Percentiles rank a stretch among this genome's conserved stretches.
phyloP scores from a whole-genome alignment of 768 basidiomycete genomes.

The Lyophyllum shimeji region DNA sequence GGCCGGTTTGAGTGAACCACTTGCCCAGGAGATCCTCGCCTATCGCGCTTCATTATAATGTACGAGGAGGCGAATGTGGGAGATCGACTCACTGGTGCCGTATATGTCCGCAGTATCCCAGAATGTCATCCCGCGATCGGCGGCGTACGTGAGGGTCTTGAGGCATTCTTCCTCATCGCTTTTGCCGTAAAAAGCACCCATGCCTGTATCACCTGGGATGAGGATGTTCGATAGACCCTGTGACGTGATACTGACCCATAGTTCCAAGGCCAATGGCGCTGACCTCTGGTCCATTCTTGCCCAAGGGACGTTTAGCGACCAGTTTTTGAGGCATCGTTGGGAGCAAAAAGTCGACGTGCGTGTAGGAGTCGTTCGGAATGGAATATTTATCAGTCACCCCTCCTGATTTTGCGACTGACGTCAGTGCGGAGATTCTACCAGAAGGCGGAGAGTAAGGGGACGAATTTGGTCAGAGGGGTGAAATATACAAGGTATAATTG shows the following conservation, averaged over 20 bases:
- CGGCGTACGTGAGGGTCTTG: slow-evolving; percentile 20
- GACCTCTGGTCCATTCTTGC: slow-evolving; percentile 23
- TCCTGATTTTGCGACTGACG: too few species aligned
- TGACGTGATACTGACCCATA: slow-evolving; percentile 15
- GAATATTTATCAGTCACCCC: neutral
- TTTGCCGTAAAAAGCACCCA: slow-evolving; percentile 23
- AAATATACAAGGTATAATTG: too few species aligned
- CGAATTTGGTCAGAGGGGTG: too few species aligned
- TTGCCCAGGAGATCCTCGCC: neutral
- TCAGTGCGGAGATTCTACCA: too few species aligned
- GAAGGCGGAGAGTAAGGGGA: too few species aligned
- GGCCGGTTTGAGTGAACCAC: neutral
- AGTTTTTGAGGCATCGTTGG: neutral
- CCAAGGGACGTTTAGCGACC: slow-evolving; percentile 20
- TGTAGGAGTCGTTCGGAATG: neutral
- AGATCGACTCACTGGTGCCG: slow-evolving; percentile 28
- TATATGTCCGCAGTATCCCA: slow-evolving; percentile 52
- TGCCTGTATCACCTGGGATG: slow-evolving; percentile 5
- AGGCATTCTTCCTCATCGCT: slow-evolving; percentile 19
- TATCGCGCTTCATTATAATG: neutral
- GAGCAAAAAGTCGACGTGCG: neutral
- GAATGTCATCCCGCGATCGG: slow-evolving; percentile 28
- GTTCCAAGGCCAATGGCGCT: slow-evolving; percentile 24
- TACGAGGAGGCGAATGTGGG: neutral
- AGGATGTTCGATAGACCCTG: neutral